Evolutionary conservation across 2,329 filamentous ascomycete species (phyloP).

Genomic region (Diaporthe citri): DNA sequence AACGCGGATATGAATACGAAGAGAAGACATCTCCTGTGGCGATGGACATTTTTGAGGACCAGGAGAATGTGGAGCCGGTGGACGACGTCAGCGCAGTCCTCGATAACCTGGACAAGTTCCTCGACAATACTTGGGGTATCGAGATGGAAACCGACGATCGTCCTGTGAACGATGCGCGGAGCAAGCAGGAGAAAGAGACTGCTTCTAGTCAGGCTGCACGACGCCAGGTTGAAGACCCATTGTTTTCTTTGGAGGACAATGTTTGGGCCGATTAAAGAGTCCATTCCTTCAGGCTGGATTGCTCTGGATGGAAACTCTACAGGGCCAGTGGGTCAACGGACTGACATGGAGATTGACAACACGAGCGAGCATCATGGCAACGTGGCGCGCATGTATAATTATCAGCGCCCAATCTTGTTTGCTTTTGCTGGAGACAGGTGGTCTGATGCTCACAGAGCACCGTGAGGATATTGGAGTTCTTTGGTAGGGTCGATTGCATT

Average conservation of each 20-base stretch:
- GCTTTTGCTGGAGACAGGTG: background rate
- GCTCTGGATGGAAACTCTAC: background rate
- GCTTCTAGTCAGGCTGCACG: background rate
- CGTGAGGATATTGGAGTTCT: constrained; percentile 14
- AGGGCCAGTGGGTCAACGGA: background rate
- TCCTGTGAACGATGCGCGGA: constrained; percentile 44
- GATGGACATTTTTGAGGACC: background rate
- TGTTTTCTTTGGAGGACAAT: constrained; percentile 31
- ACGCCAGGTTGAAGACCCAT: constrained; percentile 31
- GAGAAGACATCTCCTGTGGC: background rate
- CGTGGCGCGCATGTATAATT: background rate
- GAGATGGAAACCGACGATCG: constrained; percentile 51
- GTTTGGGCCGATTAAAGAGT: constrained; percentile 35
- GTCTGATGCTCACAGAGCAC: background rate
- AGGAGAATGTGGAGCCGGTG: constrained; percentile 42
- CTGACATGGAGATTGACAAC: no score
- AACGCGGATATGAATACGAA: background rate
- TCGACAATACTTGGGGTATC: constrained; percentile 53
- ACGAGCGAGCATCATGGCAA: background rate
- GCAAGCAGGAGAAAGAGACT: constrained; percentile 17
- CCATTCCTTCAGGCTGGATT: background rate
- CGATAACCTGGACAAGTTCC: constrained; percentile 59
- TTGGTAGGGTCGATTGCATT: background rate
- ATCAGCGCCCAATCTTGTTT: background rate
- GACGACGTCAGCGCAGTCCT: constrained; percentile 62